Evolutionary conservation across 495 filamentous ascomycete species (phyloP).

Genomic region (Glonium stellatum): DNA sequence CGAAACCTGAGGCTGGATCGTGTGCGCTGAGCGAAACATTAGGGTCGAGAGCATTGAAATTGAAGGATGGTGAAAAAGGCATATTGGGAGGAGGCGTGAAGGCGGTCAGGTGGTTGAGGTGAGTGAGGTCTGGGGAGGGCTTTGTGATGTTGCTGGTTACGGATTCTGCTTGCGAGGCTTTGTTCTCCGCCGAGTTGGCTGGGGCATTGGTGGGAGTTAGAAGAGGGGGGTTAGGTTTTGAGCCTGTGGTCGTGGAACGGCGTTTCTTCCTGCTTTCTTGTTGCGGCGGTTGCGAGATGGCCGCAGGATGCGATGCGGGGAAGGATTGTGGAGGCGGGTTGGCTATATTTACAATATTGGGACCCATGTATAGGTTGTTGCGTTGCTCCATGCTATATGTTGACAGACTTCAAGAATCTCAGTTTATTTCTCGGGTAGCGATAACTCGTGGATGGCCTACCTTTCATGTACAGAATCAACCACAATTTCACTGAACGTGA

Average conservation of each 20-base stretch:
- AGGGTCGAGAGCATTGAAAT: slow-evolving; percentile 2
- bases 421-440: too few species aligned
- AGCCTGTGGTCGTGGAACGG: slow-evolving; percentile 3
- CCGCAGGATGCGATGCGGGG: background rate
- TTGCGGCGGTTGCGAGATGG: slow-evolving; percentile 32
- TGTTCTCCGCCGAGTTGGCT: too few species aligned
- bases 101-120: slow-evolving; percentile 7
- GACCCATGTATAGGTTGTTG: slow-evolving; percentile 24
- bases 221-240: background rate
- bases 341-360: slow-evolving; percentile 7
- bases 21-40: background rate
- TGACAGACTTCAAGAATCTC: slow-evolving; percentile 10
- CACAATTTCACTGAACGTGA: slow-evolving; percentile 38
- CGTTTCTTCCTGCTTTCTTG: slow-evolving; percentile 16
- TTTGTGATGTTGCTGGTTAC: background rate
- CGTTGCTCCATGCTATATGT: slow-evolving; percentile 25
- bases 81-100: slow-evolving; percentile 40
- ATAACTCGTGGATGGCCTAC: slow-evolving; percentile 7
- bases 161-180: background rate
- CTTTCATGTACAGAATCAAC: slow-evolving; percentile 30
- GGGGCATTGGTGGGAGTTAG: background rate
- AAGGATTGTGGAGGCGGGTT: slow-evolving; percentile 3
- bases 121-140: background rate
- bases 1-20: slow-evolving; percentile 36
- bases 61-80: slow-evolving; percentile 9